Evolutionary conservation across 2,329 filamentous ascomycete species (phyloP), one percentile per base, ranked within the genome.

Genomic region (Sclerotinia spermophila): DNA sequence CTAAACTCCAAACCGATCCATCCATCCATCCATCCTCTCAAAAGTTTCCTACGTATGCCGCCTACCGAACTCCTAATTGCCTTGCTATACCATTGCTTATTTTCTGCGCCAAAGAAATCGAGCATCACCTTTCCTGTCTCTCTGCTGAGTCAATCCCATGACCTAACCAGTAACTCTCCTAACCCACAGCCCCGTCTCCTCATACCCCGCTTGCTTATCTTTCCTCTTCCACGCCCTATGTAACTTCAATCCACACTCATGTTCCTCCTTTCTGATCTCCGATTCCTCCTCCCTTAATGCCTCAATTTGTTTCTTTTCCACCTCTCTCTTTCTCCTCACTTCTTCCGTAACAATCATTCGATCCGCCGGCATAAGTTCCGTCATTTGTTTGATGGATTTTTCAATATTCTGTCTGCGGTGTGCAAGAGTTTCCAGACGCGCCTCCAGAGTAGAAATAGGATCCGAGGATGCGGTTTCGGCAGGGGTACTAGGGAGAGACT

Each of bases 171-270:
- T 94, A 72, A 94, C 90, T 73, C 93, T 85, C 77, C 90, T 86
- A 65, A 96, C 91, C 93, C 93, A 96, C 15, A 96, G 81, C 42
- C 87, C 87, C 0, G 89, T 90, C 17, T 87, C 87, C 76, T 92
- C 89, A 76, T 84, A 90, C 45, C 85, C 83, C 3, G 85, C 85
- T 67, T 90, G 86, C 73, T 90, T 86, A 76, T 94, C 91, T 75
- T 89, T 85, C 62, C 92, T 86, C 82, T 93, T 94, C 81, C 92
- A 90, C 15, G 91, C 90, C 33, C 91, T 84, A 78, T 92, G 88
- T 69, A 96, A 83, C 79, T 89, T 90, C 76, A 96, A 81, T 1
- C 92, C 92, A 56, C 94, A 81, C 70, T 96, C 92, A 77, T 95
- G 91, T 80, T 94, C 90, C 79, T 95, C 89, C 73, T 89, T 85